phyloP scores from a whole-genome alignment of 257 asterid species.

The Solanum habrochaites region DNA sequence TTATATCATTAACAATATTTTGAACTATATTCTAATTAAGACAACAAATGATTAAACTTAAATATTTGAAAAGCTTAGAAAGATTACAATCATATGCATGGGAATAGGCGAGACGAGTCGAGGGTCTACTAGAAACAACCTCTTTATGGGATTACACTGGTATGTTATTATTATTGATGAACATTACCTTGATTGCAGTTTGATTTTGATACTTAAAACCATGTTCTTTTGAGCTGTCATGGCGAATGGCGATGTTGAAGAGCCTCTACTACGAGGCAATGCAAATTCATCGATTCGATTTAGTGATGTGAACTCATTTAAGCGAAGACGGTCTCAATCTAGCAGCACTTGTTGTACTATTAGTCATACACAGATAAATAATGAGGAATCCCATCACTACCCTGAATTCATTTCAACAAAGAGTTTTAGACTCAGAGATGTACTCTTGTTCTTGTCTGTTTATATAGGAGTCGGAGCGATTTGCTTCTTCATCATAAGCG shows the following conservation, averaged over 20 bases:
- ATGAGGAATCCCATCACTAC: constrained; percentile 1
- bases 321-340: constrained; percentile 15
- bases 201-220: neutral
- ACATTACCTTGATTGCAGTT: neutral
- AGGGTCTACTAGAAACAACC: neutral
- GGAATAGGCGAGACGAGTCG: neutral
- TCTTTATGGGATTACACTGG: neutral
- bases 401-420: constrained; percentile 7
- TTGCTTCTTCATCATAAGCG: constrained; percentile 39
- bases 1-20: neutral
- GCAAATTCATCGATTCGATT: constrained; percentile 18
- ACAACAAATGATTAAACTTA: neutral
- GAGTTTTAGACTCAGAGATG: constrained; percentile 26
- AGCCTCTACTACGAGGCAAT: constrained; percentile 33
- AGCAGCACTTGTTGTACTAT: constrained; percentile 1
- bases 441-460: constrained; percentile 21
- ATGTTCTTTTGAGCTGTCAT: constrained; percentile 6
- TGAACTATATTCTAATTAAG: neutral
- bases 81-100: neutral
- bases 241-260: constrained; percentile 33
- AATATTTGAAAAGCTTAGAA: neutral
- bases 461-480: constrained; percentile 44
- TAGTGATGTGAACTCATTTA: constrained; percentile 14
- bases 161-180: neutral
- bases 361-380: constrained; percentile 4